Base-by-base conservation (phyloP, 495 filamentous ascomycete genomes). In the Lophiostoma macrostomum region DNA sequence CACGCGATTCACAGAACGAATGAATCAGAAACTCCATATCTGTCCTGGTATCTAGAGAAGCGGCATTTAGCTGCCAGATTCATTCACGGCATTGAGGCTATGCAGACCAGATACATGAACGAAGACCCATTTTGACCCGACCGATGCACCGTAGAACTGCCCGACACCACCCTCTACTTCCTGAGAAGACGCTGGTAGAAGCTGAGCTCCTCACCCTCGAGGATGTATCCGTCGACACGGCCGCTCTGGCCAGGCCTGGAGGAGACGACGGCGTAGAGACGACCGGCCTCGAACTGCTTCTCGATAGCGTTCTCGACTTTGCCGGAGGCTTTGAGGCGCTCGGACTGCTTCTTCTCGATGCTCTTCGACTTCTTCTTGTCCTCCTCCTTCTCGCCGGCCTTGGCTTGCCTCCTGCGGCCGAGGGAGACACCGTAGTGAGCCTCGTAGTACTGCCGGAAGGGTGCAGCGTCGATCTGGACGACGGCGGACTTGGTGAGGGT, bases 401-500 rank as follows among this genome's bases (percentile, higher is more conserved):
- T 69, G 58, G 78, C 73, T 79, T 96, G 91, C 76, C 91, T 87
- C 71, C 88, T 82, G 65, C 93, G 85, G 66, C 93, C 93, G 52
- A 98, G 73, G 61, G 76, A 62, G 73, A 86, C 80, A 69, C 93
- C 93, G 79, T 98, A 98, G 85, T 98, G 94, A 55, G 93, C 88
- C 83, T 98, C 93, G 74, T 95, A 98, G 93, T 93, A 98, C 80
- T 97, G 94, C 70, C 93, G 80, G 87, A 98, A 98, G 60, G 93
- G 93, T 43, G 91, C 88, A 59, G 94, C 94, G 75, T 98, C 93
- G 77, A 98, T 79, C 80, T 97, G 94, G 72, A 98, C 90, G 64
- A 98, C 87, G 76, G 93, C 91, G 64, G 90, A 87, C 79, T 90
- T 94, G 80, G 93, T 98, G 72, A 99, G 81, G 79, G 93, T 96